Base-by-base conservation (phyloP, 139 green algal genomes). In the Gonium pectorale region DNA sequence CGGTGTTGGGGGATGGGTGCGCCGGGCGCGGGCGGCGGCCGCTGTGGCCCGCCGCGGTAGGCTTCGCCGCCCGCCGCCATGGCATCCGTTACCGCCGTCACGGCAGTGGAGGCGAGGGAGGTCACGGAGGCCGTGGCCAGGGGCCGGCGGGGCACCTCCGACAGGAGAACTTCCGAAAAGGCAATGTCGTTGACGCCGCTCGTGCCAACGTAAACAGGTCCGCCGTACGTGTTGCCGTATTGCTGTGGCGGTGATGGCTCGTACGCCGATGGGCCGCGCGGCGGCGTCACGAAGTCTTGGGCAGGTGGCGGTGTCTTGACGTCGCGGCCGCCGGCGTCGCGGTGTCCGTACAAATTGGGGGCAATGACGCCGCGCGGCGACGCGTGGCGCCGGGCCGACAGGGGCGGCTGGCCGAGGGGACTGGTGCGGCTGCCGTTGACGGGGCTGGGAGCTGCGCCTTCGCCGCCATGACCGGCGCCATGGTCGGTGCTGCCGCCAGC, bases 131-230 rank as follows among this genome's bases (percentile, higher is more conserved):
- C 35, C 0, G 68, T 54, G 15, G 43, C 33, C 29, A 62, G 21
- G 11, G 43, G 40, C n/a, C 68, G 68, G 27, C 19, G 43, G 7
- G 67, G 38, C 67, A 60, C 46, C 44, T 82, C 75, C 15, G 75
- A 71, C 40, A 82, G 59, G 40, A 82, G 59, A 29, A 82, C 75
- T 31, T 74, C 77, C 2, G 77, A 83, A 27, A 73, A 73, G 21
- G 33, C 60, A 4, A 83, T 69, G 38, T 81, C 74, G 2, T 22
- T 37, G 11, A 22, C 31, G 62, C 29, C 62, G 62, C 59, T n/a
- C n/a, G n/a, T 35, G 59, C 59, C 59, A 37, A 56, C 49, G 21
- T 66, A 2, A 17, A 56, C 49, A 56, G 17, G 43, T 31, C 24
- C 5, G 44, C 43, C 68, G 44, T 77, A 77, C 68, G 60, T 15